Base-by-base conservation (phyloP, 208 protist genomes). In the Leishmania major region DNA sequence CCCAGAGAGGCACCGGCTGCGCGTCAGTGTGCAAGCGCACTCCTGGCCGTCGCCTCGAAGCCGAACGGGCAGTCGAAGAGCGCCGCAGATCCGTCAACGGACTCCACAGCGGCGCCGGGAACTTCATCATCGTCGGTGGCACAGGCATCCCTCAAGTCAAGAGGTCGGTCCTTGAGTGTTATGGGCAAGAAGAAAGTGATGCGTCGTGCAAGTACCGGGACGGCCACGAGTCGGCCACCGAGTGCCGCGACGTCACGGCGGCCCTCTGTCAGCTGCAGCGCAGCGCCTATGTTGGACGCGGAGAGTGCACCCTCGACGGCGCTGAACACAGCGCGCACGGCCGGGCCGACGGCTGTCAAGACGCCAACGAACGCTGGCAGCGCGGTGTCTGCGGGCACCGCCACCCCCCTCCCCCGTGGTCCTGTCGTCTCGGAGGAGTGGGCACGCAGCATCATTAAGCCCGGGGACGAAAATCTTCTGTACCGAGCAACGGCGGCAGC, bases 341-440 rank as follows among this genome's bases (percentile, higher is more conserved):
- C 49, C 62, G 47, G 22, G 10, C 45, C 31, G 15, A 28, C n/a
- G 19, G 13, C 13, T 53, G 25, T 22, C 59, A 43, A n/a, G 25
- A 53, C 77, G 31, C 43, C 77, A 43, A 31, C 77, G 47, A 72
- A 57, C 49, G 47, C 28, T 3, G 15, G 57, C 31, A 28, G n/a
- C 35, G 17, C 76, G 11, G 55, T 43, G n/a, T 43, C 28, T 53
- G 40, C n/a, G 10, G 60, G 17, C 62, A 55, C 77, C 60, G 1
- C 25, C 43, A 60, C 62, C 45, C 84, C 75, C 55, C 67, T 49
- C 17, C 76, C 77, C 1, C 80, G 79, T 53, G 87, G 81, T 15
- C 94, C 92, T 13, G 85, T 95, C 28, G 83, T 97, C 28, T 94
- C 91, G 43, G 94, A 94, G 81, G 89, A 85, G 79, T 97, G 94